These are phyloP conservation scores for Cordyceps tenuipes DNA, from an alignment of 2,329 filamentous ascomycete genomes.

Conservation along the genomic window DNA sequence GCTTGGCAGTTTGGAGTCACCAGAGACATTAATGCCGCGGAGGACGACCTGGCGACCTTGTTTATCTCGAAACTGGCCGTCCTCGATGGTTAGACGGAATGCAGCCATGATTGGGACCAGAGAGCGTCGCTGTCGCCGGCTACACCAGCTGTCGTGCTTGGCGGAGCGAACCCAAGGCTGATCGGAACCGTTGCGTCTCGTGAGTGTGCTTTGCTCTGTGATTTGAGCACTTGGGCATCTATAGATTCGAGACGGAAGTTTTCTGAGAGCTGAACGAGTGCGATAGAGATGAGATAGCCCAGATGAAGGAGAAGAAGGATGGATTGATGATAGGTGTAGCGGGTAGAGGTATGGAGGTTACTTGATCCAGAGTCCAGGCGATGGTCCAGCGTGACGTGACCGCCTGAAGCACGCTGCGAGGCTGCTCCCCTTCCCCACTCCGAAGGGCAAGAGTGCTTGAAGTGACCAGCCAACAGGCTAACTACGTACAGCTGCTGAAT, in stretches of 20 bases:
- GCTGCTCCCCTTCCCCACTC: background rate
- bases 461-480: background rate
- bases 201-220: background rate
- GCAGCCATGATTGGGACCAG: constrained; percentile 50
- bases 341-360: background rate
- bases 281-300: background rate
- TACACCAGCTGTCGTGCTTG: background rate
- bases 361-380: background rate
- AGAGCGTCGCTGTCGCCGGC: background rate
- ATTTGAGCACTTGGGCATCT: background rate
- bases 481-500: too few relatives aligned
- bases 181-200: background rate
- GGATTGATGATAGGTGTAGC: background rate
- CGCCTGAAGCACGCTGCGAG: background rate
- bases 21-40: constrained; percentile 88
- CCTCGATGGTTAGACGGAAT: constrained; percentile 74
- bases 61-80: constrained; percentile 73
- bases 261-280: background rate
- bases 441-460: constrained; percentile 2
- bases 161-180: background rate
- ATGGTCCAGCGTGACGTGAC: constrained; percentile 6
- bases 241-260: background rate
- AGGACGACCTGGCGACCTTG: constrained; percentile 79
- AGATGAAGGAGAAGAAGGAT: background rate
- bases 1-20: constrained; percentile 82